These are phyloP conservation scores for Hanseniaspora opuntiae DNA, from an alignment of 805 yeast species.

Conservation along the genomic window DNA sequence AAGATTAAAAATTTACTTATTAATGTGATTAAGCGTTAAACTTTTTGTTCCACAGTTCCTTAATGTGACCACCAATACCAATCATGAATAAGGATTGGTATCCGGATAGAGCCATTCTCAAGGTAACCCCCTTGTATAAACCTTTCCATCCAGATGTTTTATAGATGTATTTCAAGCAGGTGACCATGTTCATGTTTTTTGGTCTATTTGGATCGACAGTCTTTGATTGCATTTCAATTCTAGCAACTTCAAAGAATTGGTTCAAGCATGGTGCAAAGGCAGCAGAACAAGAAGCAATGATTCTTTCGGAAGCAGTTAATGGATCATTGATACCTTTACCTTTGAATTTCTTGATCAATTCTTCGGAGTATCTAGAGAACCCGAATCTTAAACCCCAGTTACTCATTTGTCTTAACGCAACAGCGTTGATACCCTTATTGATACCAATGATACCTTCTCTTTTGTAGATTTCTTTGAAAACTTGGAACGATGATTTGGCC, in stretches of 20 bases:
- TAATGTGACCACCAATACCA: constrained; percentile 89
- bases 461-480: constrained; percentile 68
- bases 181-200: constrained; percentile 64
- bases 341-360: constrained; percentile 49
- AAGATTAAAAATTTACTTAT: background rate
- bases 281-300: constrained; percentile 76
- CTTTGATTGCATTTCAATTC: constrained; percentile 96
- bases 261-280: constrained; percentile 98
- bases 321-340: constrained; percentile 48
- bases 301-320: constrained; percentile 65
- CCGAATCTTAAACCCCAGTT: constrained; percentile 99
- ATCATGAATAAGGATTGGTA: constrained; percentile 99
- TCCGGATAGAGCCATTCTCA: constrained; percentile 88
- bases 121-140: constrained; percentile 89
- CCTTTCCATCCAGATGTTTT: constrained; percentile 74
- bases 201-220: constrained; percentile 93
- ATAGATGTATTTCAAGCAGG: constrained; percentile 74
- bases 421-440: constrained; percentile 96
- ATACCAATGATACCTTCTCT: constrained; percentile 89
- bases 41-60: constrained; percentile 43
- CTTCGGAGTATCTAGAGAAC: constrained; percentile 81
- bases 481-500: constrained; percentile 67
- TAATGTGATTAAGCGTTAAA: background rate
- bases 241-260: constrained; percentile 94
- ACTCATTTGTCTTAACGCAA: constrained; percentile 96